Conservation (phyloP, 169 alveolate genomes). For the Theileria parva region DNA sequence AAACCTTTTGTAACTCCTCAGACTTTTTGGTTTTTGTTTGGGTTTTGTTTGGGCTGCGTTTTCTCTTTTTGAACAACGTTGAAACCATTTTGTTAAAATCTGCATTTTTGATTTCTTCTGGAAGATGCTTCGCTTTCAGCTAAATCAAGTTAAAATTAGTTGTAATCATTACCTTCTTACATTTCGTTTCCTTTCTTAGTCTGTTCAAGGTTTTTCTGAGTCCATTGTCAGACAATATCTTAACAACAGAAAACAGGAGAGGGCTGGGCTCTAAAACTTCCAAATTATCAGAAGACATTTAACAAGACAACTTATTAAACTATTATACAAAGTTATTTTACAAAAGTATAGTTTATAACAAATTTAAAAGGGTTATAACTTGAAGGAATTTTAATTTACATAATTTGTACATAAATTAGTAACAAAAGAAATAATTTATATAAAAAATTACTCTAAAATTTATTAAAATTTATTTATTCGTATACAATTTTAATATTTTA, state of each 20-base stretch:
- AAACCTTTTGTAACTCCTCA: slow-evolving; percentile 2
- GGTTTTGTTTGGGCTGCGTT: not conserved
- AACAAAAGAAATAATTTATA: not conserved
- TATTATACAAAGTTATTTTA: not conserved
- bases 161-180: slow-evolving; percentile 26
- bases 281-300: slow-evolving; percentile 2
- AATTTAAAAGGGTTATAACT: not conserved
- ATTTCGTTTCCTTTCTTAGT: slow-evolving; percentile 42
- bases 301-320: not conserved
- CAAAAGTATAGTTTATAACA: not conserved
- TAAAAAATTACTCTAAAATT: not conserved
- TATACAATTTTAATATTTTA: not conserved
- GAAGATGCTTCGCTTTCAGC: slow-evolving; percentile 43
- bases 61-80: not conserved
- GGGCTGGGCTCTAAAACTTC: not conserved
- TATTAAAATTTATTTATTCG: not conserved
- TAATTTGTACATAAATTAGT: not conserved
- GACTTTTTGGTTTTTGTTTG: not conserved
- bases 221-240: slow-evolving; percentile 58
- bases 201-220: slow-evolving; percentile 38
- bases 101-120: slow-evolving; percentile 13
- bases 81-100: slow-evolving; percentile 37
- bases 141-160: not conserved
- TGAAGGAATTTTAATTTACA: not conserved
- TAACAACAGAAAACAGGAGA: slow-evolving; percentile 24